Percentiles rank a stretch among this genome's conserved stretches.
Evolutionary conservation across 805 yeast genomes (phyloP).

Genomic region (Priceomyces melissophilus): DNA sequence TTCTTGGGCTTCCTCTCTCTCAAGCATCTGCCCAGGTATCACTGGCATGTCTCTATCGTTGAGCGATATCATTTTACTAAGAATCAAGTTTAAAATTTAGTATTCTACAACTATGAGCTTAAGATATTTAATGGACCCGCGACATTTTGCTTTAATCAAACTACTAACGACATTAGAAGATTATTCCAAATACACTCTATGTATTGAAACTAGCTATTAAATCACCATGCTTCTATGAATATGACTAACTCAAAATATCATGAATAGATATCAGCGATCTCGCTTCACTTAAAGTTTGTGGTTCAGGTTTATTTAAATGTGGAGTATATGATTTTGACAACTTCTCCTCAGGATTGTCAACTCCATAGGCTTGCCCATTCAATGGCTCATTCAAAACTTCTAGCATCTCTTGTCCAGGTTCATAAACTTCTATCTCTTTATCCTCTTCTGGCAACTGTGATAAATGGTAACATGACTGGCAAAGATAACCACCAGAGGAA

Average conservation of each 20-base stretch:
- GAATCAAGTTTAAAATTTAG: not conserved
- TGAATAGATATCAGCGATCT: constrained; percentile 19
- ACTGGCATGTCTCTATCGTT: constrained; percentile 63
- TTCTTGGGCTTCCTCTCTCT: constrained; percentile 65
- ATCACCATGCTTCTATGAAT: not conserved
- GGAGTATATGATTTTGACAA: constrained; percentile 11
- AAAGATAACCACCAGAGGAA: constrained; percentile 10
- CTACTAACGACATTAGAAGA: not conserved
- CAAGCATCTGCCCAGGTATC: constrained; percentile 81
- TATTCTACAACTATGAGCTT: not conserved
- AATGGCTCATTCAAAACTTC: constrained; percentile 27
- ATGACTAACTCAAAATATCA: constrained; percentile 15
- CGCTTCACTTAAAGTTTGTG: constrained; percentile 2
- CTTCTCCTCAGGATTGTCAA: constrained; percentile 21
- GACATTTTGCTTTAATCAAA: not conserved
- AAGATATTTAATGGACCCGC: not conserved
- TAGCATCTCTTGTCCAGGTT: constrained; percentile 13
- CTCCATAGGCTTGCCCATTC: constrained; percentile 30
- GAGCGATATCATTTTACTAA: constrained; percentile 28
- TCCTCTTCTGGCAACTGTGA: constrained; percentile 7
- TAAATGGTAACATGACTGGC: constrained; percentile 33
- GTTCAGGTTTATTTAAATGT: constrained; percentile 1
- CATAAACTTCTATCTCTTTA: constrained; percentile 10
- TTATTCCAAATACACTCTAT: not conserved
- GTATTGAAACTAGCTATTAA: not conserved